Base-by-base conservation (phyloP, 345 rosid genomes). In the Garcia nutans region DNA sequence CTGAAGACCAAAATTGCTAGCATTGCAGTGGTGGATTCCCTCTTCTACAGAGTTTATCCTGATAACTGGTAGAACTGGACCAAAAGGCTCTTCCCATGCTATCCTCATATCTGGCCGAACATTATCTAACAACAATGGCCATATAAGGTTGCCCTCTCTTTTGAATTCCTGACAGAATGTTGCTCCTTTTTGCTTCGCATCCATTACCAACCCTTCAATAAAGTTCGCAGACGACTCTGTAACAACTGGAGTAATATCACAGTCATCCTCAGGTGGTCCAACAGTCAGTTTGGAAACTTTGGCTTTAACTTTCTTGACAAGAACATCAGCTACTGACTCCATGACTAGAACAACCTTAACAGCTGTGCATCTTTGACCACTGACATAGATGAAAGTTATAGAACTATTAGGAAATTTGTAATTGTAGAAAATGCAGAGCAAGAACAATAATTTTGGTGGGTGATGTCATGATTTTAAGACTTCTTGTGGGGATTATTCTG, bases 341-440 rank as follows among this genome's bases (percentile, higher is more conserved):
- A 96, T 91, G 74, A 93, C 97, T 68, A 96, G 75, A 55, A 93
- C 89, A 8, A 95, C 94, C 87, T 95, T 95, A 49, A 93, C 97
- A 11, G 99, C 99, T 0, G 99, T 95, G 85, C 99, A 95, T 79
- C 99, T 90, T 81, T 95, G 99, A 19, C 99, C 99, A 63, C 99
- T 92, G 89, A 62, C 65, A 68, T 33, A 28, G 49, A 71, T 72
- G 47, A 19, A 2, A 41, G 19, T 12, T 12, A 16, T n/a, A 22
- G 56, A 67, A 61, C 11, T 45, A 64, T 70, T 74, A 71, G 24
- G 56, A 56, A 6, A 37, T 13, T 2, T 31, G 9, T 10, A 16
- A 28, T 12, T 20, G 5, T 8, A 13, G 2, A 8, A 33, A 49
- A 24, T 23, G 58, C 58, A 50, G 15, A 52, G 60, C 60, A 52